Evolutionary conservation across 345 rosid species (phyloP).

Genomic region (Anacardium occidentale): DNA sequence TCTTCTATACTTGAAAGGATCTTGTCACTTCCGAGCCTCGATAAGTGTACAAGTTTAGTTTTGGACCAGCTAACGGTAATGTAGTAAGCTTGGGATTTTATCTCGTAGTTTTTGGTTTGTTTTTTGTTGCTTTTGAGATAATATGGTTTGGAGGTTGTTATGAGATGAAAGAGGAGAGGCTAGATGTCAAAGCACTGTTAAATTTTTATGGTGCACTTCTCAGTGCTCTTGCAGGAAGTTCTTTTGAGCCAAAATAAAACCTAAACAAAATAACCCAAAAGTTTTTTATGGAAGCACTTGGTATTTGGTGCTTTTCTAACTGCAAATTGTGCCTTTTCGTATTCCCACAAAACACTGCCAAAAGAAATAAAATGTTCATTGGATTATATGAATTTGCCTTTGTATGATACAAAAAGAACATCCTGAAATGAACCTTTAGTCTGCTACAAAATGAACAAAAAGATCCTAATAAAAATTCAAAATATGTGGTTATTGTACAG

Average conservation of each 20-base stretch:
- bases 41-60: slow-evolving; percentile 33
- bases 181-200: not conserved
- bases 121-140: not conserved
- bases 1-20: slow-evolving; percentile 59
- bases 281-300: not conserved
- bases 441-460: not conserved
- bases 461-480: slow-evolving; percentile 14
- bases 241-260: not conserved
- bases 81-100: slow-evolving; percentile 15
- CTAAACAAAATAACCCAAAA: not conserved
- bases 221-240: not conserved
- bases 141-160: not conserved
- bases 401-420: not conserved
- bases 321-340: not conserved
- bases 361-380: not conserved
- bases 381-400: not conserved
- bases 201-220: not conserved
- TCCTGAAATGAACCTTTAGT: not conserved
- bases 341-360: not conserved
- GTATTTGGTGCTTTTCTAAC: no score
- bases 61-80: slow-evolving; percentile 86
- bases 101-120: slow-evolving; percentile 10
- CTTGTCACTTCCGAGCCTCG: slow-evolving; percentile 38
- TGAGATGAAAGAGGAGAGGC: not conserved
- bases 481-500: slow-evolving; percentile 39